A percentile compares a stretch with the other conserved stretches of the same genome.
These are phyloP conservation scores for Orbilia ellipsospora DNA, from an alignment of 2,329 filamentous ascomycete genomes.

Conservation along the genomic window DNA sequence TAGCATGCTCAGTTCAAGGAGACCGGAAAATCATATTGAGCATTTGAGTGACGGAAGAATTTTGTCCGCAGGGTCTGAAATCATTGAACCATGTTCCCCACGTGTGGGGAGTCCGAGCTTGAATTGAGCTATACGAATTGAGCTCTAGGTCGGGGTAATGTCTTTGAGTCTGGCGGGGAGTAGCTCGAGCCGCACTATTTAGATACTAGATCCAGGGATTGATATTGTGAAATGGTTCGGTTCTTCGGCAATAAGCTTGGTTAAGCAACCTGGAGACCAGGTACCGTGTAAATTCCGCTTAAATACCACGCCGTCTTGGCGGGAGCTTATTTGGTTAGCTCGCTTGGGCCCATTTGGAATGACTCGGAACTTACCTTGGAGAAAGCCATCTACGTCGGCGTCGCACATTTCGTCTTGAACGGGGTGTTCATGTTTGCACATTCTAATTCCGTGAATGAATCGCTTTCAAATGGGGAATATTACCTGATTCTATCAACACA, in stretches of 20 bases:
- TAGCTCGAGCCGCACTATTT: not conserved
- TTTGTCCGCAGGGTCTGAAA: conserved; percentile 38
- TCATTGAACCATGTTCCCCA: conserved; percentile 16
- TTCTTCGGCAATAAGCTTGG: conserved; percentile 23
- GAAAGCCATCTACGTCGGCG: no score
- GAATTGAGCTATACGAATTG: conserved; percentile 4
- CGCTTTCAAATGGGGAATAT: no score
- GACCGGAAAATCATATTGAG: conserved; percentile 34
- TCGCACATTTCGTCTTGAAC: no score
- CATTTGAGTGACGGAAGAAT: conserved; percentile 25
- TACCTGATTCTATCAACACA: no score
- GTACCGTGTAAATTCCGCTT: conserved; percentile 18
- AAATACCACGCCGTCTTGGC: conserved; percentile 51
- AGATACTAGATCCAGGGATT: conserved; percentile 17
- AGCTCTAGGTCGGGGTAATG: not conserved
- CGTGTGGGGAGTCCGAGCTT: conserved; percentile 30
- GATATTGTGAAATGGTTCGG: conserved; percentile 7
- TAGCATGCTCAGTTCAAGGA: not conserved
- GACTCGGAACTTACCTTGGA: no score
- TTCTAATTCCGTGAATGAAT: no score
- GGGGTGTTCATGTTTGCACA: no score
- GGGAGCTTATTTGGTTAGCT: not conserved
- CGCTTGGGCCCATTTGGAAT: no score
- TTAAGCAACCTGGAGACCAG: conserved; percentile 19
- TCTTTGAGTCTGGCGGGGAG: conserved; percentile 19